Evolutionary conservation across 148 eudicot genomes (phyloP), one percentile per base, ranked within the genome.

Genomic region (Pharnaceum exiguum): DNA sequence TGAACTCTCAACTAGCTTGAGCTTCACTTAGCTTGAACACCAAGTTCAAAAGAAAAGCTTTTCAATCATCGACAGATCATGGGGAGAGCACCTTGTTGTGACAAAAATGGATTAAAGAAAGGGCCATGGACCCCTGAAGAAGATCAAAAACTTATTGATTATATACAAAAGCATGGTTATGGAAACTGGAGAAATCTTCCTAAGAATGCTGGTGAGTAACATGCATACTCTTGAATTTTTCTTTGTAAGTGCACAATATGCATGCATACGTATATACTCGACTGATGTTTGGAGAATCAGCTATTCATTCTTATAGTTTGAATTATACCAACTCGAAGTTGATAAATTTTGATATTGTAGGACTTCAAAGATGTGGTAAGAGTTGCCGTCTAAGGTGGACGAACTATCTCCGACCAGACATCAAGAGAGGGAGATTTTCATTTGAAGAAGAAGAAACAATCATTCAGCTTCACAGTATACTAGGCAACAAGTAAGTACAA

Each of bases 61-160:
- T 11, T 57, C 23, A 38, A 47, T 16, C 16, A n/a, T 28, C 27
- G 12, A 12, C 38, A 35, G 12, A 60, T 32, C 46, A 91, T 91
- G 98, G 98, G 94, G 18, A 87, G 98, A 87, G 54, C 90, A 60
- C 98, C 96, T 60, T 85, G 98, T 57, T 90, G 97, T 79, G 98
- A 91, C 19, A 91, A 85, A 69, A 82, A 81, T 74, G 98, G 96
- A 19, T 71, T 85, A 38, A 91, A 91, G 60, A 91, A 83, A 35
- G 98, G 98, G 21, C 96, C 97, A 38, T 91, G 98, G 98, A 87
- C 98, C 28, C 79, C 94, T 7, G 98, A 91, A 46, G 98, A 91
- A 63, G 98, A 91, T 51, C 80, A 87, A 55, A 88, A 80, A 49
- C 98, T 91, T 21, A 45, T 79, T 45, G 86, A 85, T 68, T 84